A percentile compares a stretch with the other conserved stretches of the same genome.
These are phyloP conservation scores for Aegilops bicornis DNA, from an alignment of 176 grass and related monocot species.

Conservation along the genomic window DNA sequence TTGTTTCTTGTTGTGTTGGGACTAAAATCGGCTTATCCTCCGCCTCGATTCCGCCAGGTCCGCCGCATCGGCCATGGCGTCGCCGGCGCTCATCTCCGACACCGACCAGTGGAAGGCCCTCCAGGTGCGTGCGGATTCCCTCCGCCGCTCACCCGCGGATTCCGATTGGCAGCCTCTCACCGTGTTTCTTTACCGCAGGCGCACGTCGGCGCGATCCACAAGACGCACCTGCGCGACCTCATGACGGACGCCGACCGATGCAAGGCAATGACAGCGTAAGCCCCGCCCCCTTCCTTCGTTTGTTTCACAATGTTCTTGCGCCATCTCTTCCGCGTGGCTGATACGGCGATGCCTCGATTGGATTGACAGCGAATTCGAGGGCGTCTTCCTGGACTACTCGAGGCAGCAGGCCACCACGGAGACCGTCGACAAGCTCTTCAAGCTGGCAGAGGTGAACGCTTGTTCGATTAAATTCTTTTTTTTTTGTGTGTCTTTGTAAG, in stretches of 20 bases:
- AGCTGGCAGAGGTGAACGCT: constrained; percentile 58
- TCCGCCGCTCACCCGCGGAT: not conserved
- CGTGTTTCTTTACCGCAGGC: constrained; percentile 31
- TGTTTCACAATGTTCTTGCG: too few relatives aligned
- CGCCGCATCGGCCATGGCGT: constrained; percentile 50
- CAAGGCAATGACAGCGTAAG: constrained; percentile 90
- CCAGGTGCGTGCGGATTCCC: constrained; percentile 34
- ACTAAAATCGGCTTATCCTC: not conserved
- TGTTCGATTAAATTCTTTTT: not conserved
- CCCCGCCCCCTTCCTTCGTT: too few relatives aligned
- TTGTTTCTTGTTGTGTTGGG: not conserved
- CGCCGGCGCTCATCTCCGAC: constrained; percentile 63
- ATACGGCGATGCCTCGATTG: too few relatives aligned
- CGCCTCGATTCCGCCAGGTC: not conserved
- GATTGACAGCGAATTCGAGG: constrained; percentile 62
- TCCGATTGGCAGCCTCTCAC: constrained; percentile 12
- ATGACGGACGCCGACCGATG: constrained; percentile 80
- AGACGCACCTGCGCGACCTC: constrained; percentile 74
- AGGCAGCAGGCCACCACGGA: constrained; percentile 59
- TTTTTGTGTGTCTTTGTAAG: not conserved
- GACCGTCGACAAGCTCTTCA: constrained; percentile 81
- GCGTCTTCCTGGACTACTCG: constrained; percentile 72
- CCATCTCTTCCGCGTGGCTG: too few relatives aligned
- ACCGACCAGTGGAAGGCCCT: constrained; percentile 79
- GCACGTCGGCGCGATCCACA: constrained; percentile 64